Percentiles rank a stretch among this genome's conserved stretches.
Evolutionary conservation across 1,284 basidiomycete genomes (phyloP).

Genomic region (Peniophora sp.): DNA sequence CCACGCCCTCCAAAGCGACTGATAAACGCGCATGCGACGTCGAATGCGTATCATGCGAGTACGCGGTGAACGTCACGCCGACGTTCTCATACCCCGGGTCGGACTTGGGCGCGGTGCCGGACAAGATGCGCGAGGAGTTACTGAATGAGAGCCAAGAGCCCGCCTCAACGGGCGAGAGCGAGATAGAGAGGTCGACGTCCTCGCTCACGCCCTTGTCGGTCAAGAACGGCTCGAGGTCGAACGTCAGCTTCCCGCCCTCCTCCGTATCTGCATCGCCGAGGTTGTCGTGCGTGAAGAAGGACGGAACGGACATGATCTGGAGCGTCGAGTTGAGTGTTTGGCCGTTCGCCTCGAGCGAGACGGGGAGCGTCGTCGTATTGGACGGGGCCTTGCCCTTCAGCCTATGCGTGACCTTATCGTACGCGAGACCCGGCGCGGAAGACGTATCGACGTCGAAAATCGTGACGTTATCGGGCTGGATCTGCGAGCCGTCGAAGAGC

Average conservation of each 20-base stretch:
- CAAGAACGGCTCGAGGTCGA: slow-evolving; percentile 44
- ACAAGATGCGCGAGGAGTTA: slow-evolving; percentile 31
- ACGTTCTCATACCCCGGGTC: slow-evolving; percentile 28
- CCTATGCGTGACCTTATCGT: slow-evolving; percentile 42
- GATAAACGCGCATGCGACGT: slow-evolving; percentile 59
- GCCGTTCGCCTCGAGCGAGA: slow-evolving; percentile 54
- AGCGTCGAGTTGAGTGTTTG: slow-evolving; percentile 60
- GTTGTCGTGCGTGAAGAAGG: slow-evolving; percentile 55
- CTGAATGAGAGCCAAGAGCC: slow-evolving; percentile 44
- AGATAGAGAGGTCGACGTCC: slow-evolving; percentile 42
- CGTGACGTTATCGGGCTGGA: slow-evolving; percentile 46
- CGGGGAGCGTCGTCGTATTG: slow-evolving; percentile 40
- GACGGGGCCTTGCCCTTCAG: slow-evolving; percentile 58
- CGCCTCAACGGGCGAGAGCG: slow-evolving; percentile 41
- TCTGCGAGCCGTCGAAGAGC: slow-evolving; percentile 48
- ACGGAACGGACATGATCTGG: slow-evolving; percentile 54
- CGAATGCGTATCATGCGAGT: slow-evolving; percentile 57
- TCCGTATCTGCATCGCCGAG: slow-evolving; percentile 48
- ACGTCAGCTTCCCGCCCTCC: slow-evolving; percentile 36
- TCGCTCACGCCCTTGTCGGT: slow-evolving; percentile 35
- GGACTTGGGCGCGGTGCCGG: slow-evolving; percentile 43
- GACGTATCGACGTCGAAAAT: slow-evolving; percentile 51
- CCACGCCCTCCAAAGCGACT: slow-evolving; percentile 38
- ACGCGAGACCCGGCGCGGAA: slow-evolving; percentile 53
- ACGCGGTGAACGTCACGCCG: slow-evolving; percentile 53